Percentiles rank a stretch among this genome's conserved stretches.
Evolutionary conservation across 2,329 filamentous ascomycete genomes (phyloP).

Genomic region (Aaosphaeria pasadenensis): DNA sequence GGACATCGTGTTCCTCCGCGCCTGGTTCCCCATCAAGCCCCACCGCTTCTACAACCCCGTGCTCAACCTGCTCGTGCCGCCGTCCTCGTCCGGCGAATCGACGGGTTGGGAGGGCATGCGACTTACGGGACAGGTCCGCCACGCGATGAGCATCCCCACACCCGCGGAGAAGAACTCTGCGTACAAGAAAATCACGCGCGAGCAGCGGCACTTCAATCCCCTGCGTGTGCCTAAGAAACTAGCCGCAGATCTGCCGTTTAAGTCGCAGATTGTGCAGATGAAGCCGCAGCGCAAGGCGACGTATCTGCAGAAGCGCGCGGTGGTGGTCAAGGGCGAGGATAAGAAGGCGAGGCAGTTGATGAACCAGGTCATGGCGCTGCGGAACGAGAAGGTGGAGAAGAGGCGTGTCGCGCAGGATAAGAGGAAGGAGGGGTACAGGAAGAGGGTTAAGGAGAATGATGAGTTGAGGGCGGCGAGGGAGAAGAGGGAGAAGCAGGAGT

Average conservation of each 20-base stretch:
- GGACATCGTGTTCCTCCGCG: constrained; percentile 92
- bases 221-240: constrained; percentile 74
- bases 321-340: constrained; percentile 86
- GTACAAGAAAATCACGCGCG: constrained; percentile 64
- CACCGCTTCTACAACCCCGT: constrained; percentile 97
- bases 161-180: constrained; percentile 80
- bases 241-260: constrained; percentile 84
- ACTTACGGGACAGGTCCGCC: constrained; percentile 85
- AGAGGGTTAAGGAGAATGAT: constrained; percentile 75
- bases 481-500: constrained; percentile 89
- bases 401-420: constrained; percentile 83
- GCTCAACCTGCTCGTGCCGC: constrained; percentile 75
- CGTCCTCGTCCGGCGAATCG: constrained; percentile 30
- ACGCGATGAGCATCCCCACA: constrained; percentile 69
- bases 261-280: constrained; percentile 81
- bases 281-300: constrained; percentile 77
- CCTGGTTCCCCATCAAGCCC: constrained; percentile 95
- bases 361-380: constrained; percentile 86
- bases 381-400: constrained; percentile 88
- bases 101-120: constrained; percentile 84
- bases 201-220: constrained; percentile 53
- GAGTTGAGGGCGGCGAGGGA: constrained; percentile 86
- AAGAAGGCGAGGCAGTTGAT: constrained; percentile 83
- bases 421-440: constrained; percentile 73
- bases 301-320: constrained; percentile 93